Conservation (phyloP, 495 filamentous ascomycete species). For the Penicillium chermesinum region DNA sequence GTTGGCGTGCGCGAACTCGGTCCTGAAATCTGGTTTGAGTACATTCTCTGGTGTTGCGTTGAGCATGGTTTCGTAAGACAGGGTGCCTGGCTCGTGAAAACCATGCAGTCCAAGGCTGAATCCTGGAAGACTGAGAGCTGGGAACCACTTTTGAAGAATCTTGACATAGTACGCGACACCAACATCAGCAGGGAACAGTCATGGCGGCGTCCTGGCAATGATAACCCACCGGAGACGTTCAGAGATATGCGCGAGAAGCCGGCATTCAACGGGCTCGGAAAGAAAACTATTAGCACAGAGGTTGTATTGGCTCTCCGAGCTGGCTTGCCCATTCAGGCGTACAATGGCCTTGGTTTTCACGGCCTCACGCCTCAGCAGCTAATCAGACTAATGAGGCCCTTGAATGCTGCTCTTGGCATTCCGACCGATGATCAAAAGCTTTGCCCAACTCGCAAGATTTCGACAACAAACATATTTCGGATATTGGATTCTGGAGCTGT, state of each 20-base stretch:
- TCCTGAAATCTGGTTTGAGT: conserved; percentile 60
- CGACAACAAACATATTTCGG: conserved; percentile 48
- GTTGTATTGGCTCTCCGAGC: conserved; percentile 50
- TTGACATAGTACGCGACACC: conserved; percentile 26
- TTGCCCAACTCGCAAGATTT: conserved; percentile 27
- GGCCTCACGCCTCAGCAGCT: conserved; percentile 22
- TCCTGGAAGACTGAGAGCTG: conserved; percentile 40
- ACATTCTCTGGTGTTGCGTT: conserved; percentile 63
- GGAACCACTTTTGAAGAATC: conserved; percentile 26
- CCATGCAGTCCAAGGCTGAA: no score
- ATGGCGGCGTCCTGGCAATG: conserved; percentile 30
- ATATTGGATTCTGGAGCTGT: conserved; percentile 46
- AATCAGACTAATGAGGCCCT: conserved; percentile 13
- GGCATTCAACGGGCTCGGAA: conserved; percentile 41
- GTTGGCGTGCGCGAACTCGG: conserved; percentile 49
- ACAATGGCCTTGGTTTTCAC: conserved; percentile 26
- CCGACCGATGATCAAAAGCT: conserved; percentile 9
- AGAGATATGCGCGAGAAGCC: conserved; percentile 16
- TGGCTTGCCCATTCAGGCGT: conserved; percentile 41
- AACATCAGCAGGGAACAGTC: conserved; percentile 31
- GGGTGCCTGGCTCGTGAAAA: conserved; percentile 44
- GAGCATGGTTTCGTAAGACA: conserved; percentile 55
- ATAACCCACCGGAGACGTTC: conserved; percentile 4
- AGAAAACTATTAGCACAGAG: conserved; percentile 53
- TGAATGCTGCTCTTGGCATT: conserved; percentile 26